phyloP scores from a whole-genome alignment of 2,329 filamentous ascomycete genomes.

The Ophiostoma piceae region DNA sequence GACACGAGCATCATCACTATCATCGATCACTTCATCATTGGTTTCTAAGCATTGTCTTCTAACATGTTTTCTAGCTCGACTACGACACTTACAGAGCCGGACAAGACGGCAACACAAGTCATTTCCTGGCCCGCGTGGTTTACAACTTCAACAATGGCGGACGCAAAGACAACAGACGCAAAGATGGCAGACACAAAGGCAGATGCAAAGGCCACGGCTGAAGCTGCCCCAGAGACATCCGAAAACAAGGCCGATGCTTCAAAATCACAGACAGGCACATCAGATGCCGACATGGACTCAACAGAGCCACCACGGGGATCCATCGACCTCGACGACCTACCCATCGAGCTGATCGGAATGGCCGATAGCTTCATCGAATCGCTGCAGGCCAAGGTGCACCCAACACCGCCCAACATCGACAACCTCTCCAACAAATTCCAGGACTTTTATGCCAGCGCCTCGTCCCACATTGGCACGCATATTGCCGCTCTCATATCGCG shows the following conservation, averaged over 20 bases:
- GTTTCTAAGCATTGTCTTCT: neutral
- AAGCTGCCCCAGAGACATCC: neutral
- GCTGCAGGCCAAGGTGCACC: slow-evolving; percentile 78
- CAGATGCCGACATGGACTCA: slow-evolving; percentile 40
- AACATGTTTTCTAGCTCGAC: neutral
- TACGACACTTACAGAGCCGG: neutral
- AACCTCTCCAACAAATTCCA: slow-evolving; percentile 83
- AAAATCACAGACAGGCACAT: slow-evolving; percentile 32
- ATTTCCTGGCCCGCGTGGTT: neutral
- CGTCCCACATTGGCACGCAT: slow-evolving; percentile 78
- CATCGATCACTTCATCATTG: neutral
- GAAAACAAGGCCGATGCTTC: neutral
- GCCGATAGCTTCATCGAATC: slow-evolving; percentile 92
- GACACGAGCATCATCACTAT: neutral
- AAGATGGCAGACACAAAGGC: neutral
- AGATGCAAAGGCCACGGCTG: neutral
- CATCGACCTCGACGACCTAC: slow-evolving; percentile 78
- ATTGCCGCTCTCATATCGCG: slow-evolving; percentile 72
- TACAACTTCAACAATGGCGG: neutral
- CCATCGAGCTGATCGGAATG: slow-evolving; percentile 86
- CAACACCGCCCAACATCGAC: slow-evolving; percentile 76
- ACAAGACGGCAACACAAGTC: neutral
- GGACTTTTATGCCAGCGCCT: slow-evolving; percentile 81
- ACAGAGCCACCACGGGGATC: slow-evolving; percentile 49
- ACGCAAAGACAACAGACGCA: neutral